These are phyloP conservation scores for Aspergillus thermomutatus DNA, from an alignment of 2,329 filamentous ascomycete species.

Conservation along the genomic window DNA sequence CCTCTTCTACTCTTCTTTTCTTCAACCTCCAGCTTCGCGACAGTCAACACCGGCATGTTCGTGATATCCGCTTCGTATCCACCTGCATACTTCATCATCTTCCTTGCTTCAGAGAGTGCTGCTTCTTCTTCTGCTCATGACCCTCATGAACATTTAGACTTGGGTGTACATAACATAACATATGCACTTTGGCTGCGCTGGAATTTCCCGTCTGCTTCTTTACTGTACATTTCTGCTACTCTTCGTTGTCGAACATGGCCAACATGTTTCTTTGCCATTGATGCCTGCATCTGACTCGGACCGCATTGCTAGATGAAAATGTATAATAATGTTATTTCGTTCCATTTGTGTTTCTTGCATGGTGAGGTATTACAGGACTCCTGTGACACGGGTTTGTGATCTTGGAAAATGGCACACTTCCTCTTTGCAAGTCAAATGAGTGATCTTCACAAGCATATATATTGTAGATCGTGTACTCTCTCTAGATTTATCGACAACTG, in stretches of 20 bases:
- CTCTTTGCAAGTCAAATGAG: neutral
- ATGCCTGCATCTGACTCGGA: neutral
- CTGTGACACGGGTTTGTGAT: neutral
- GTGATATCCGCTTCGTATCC: neutral
- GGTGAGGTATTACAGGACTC: neutral
- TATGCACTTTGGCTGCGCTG: neutral
- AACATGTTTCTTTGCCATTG: neutral
- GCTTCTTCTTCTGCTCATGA: constrained; percentile 4
- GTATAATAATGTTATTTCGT: neutral
- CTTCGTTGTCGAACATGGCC: neutral
- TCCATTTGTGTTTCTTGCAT: neutral
- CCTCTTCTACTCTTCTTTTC: neutral
- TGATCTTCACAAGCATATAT: neutral
- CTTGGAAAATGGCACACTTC: too few species aligned
- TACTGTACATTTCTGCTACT: neutral
- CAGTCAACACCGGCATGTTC: neutral
- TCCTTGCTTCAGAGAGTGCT: neutral
- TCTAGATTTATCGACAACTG: neutral
- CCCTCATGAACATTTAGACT: constrained; percentile 5
- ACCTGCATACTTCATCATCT: neutral
- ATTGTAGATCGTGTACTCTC: neutral
- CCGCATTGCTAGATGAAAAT: neutral
- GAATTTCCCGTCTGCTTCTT: neutral
- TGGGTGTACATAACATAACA: neutral
- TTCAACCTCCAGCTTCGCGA: neutral